Percentiles rank a stretch among this genome's conserved stretches.
Evolutionary conservation across 164 flowering plant genomes (phyloP).

Genomic region (Piper betle): DNA sequence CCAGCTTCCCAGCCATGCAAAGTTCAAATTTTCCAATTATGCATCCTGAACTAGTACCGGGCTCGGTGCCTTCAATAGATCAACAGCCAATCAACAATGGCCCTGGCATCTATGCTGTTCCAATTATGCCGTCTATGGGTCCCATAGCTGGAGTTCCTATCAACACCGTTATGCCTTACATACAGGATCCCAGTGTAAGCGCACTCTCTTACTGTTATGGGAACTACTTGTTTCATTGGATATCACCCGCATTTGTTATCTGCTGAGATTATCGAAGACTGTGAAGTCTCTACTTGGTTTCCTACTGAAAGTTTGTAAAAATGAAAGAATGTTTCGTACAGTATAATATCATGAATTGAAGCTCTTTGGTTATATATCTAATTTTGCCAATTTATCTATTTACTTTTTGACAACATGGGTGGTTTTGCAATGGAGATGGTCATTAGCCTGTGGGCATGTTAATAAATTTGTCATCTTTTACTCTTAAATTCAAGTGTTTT

Average conservation of each 20-base stretch:
- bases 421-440: too few relatives aligned
- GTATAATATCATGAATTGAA: background rate
- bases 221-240: background rate
- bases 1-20: constrained; percentile 11
- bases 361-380: background rate
- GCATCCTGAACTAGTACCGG: constrained; percentile 58
- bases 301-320: background rate
- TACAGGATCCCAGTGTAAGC: constrained; percentile 67
- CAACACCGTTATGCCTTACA: constrained; percentile 16
- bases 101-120: constrained; percentile 86
- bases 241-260: background rate
- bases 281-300: background rate
- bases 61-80: constrained; percentile 26
- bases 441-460: too few relatives aligned
- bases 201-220: background rate
- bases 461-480: too few relatives aligned
- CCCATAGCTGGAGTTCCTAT: constrained; percentile 44
- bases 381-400: too few relatives aligned
- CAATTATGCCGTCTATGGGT: constrained; percentile 46
- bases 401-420: too few relatives aligned
- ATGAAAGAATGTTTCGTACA: too few relatives aligned
- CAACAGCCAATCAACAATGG: constrained; percentile 61
- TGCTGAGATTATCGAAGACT: background rate
- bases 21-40: constrained; percentile 42
- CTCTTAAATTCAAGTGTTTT: too few relatives aligned